Base-by-base conservation (phyloP, 345 rosid species). In the Bruguiera sexangula region DNA sequence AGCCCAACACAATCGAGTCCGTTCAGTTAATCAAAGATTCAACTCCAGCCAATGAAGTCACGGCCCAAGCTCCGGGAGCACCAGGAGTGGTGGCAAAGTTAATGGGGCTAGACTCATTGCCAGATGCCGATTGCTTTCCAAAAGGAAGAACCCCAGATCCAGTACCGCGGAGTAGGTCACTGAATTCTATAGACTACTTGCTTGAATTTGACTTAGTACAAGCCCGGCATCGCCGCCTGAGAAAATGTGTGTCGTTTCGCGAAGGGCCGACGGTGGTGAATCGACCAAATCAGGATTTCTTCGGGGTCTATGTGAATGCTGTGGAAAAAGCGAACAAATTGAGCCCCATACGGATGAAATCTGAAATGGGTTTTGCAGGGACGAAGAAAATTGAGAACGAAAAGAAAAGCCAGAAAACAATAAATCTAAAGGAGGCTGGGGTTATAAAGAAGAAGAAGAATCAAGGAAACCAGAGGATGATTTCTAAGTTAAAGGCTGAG, bases 111-210 rank as follows among this genome's bases (percentile, higher is more conserved):
- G 93, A 88, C 5, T 83, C 96, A 0, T 66, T 84, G 76, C 93
- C 91, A 7, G 85, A 80, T 24, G 64, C 83, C 62, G 77, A 69
- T 62, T 77, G 77, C 78, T 69, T 75, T 36, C 82, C 85, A 3
- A 76, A 76, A 59, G 68, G 80, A 22, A 77, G 75, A 54, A 39
- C 69, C 32, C 81, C 88, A 6, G 81, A 85, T 6, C 65, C 79
- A 15, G 88, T 91, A 27, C 26, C 84, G 3, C 78, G 97, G 48
- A 88, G 96, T 69, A 79, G 86, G 84, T 94, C 97, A 18, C 96
- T 88, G 73, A 91, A 89, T 71, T 94, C 89, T 79, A 78, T 88
- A 90, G 98, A 94, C 68, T 89, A 89, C 60, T 67, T 91, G 71
- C 68, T 84, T 65, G 76, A 86, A 62, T 68, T 71, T 27, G 78